Evolutionary conservation across 805 yeast genomes (phyloP).

Genomic region (Ogataea sp.): DNA sequence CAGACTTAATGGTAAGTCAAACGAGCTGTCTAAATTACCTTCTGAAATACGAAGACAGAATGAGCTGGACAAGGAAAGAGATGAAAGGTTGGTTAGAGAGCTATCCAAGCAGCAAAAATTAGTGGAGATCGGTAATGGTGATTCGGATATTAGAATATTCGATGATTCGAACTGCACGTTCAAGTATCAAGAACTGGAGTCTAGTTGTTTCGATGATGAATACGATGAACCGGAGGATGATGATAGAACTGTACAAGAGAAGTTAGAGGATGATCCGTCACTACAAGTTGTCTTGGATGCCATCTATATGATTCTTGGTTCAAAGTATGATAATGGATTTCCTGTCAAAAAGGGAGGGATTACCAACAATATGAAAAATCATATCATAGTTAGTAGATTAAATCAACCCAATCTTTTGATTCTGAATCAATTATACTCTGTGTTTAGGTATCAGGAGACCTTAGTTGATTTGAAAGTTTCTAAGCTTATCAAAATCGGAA

Average conservation of each 20-base stretch:
- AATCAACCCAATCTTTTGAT: conserved; percentile 33
- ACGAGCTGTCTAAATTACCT: not conserved
- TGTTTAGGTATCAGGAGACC: conserved; percentile 38
- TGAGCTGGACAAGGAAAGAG: not conserved
- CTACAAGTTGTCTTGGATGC: conserved; percentile 9
- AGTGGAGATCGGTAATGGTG: conserved; percentile 5
- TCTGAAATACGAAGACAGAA: not conserved
- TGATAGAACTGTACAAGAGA: conserved; percentile 2
- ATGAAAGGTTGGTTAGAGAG: not conserved
- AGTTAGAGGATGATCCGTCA: conserved; percentile 3
- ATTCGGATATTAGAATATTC: conserved; percentile 11
- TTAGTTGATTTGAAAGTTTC: conserved; percentile 41
- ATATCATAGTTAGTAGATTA: conserved; percentile 9
- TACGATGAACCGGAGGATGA: conserved; percentile 1
- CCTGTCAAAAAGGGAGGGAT: conserved; percentile 16
- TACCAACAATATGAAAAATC: conserved; percentile 12
- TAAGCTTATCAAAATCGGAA: conserved; percentile 26
- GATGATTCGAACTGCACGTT: conserved; percentile 5
- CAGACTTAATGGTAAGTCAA: not conserved
- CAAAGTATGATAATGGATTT: conserved; percentile 12
- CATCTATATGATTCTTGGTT: conserved; percentile 11
- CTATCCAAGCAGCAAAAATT: conserved; percentile 2
- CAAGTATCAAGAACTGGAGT: conserved; percentile 6
- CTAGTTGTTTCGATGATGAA: conserved; percentile 6
- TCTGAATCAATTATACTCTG: conserved; percentile 39